These are phyloP conservation scores for Recurvomyces mirabilis DNA, from an alignment of 495 filamentous ascomycete genomes.

Conservation along the genomic window DNA sequence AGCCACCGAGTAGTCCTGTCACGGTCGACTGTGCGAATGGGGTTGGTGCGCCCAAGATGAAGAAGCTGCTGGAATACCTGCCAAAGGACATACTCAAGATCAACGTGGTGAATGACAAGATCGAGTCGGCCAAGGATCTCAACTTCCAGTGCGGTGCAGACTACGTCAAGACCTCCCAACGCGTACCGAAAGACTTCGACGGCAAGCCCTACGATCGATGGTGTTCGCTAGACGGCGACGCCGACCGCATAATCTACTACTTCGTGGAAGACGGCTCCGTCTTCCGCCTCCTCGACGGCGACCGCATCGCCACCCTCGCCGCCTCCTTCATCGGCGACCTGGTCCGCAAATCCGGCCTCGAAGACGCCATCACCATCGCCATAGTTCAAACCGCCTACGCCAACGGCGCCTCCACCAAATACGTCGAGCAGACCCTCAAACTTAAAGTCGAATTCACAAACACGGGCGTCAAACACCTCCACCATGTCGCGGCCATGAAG, in stretches of 20 bases:
- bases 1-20: conserved; percentile 55
- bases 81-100: conserved; percentile 57
- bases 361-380: conserved; percentile 70
- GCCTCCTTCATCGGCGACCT: conserved; percentile 91
- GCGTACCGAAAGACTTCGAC: conserved; percentile 74
- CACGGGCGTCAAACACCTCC: conserved; percentile 93
- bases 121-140: conserved; percentile 73
- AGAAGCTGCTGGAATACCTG: conserved; percentile 74
- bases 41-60: conserved; percentile 85
- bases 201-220: conserved; percentile 64
- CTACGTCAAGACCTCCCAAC: conserved; percentile 92
- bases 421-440: conserved; percentile 75
- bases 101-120: conserved; percentile 82
- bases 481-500: conserved; percentile 82
- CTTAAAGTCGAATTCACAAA: conserved; percentile 86
- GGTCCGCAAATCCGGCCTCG: conserved; percentile 63
- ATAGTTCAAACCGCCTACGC: conserved; percentile 97
- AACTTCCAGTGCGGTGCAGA: conserved; percentile 94
- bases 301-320: conserved; percentile 89
- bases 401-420: conserved; percentile 89
- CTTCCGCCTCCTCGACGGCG: conserved; percentile 88
- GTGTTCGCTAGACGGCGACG: conserved; percentile 88
- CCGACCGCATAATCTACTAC: conserved; percentile 92
- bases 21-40: conserved; percentile 95
- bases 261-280: conserved; percentile 68